phyloP scores from a whole-genome alignment of 2,329 filamentous ascomycete genomes.

The Nemania serpens region DNA sequence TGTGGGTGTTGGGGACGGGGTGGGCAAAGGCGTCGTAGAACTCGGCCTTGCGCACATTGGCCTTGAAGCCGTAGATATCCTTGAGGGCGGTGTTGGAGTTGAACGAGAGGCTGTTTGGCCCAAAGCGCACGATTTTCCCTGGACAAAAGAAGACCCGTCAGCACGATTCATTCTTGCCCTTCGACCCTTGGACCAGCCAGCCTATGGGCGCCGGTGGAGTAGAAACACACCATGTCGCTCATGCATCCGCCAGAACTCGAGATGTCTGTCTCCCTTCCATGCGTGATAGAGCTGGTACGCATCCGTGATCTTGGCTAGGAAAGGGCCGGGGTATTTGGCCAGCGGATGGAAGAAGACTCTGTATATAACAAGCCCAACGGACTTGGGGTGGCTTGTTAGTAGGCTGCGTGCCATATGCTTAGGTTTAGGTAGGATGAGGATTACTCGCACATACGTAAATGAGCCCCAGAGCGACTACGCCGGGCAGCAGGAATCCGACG shows the following conservation, averaged over 20 bases:
- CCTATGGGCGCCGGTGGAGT: background rate
- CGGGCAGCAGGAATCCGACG: conserved; percentile 21
- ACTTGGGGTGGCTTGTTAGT: conserved; percentile 28
- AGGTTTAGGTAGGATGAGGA: background rate
- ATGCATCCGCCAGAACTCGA: conserved; percentile 74
- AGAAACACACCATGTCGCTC: conserved; percentile 65
- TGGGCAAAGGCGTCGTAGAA: conserved; percentile 77
- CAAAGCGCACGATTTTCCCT: conserved; percentile 74
- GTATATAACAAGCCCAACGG: conserved; percentile 53
- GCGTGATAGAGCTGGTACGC: conserved; percentile 73
- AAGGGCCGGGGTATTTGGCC: conserved; percentile 67
- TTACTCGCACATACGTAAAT: conserved; percentile 24
- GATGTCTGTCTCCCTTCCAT: conserved; percentile 74
- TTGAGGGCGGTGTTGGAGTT: conserved; percentile 72
- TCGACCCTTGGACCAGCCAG: background rate
- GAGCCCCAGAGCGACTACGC: conserved; percentile 14
- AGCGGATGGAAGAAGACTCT: conserved; percentile 67
- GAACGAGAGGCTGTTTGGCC: conserved; percentile 77
- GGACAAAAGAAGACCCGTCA: conserved; percentile 13
- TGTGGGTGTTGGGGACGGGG: conserved; percentile 74
- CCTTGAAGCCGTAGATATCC: conserved; percentile 67
- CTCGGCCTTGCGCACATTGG: conserved; percentile 69
- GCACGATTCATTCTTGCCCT: background rate
- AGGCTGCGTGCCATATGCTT: background rate
- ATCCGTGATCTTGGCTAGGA: conserved; percentile 66